Evolutionary conservation across 129 eudicot genomes (phyloP), one percentile per base, ranked within the genome.

Genomic region (Helianthus annuus): DNA sequence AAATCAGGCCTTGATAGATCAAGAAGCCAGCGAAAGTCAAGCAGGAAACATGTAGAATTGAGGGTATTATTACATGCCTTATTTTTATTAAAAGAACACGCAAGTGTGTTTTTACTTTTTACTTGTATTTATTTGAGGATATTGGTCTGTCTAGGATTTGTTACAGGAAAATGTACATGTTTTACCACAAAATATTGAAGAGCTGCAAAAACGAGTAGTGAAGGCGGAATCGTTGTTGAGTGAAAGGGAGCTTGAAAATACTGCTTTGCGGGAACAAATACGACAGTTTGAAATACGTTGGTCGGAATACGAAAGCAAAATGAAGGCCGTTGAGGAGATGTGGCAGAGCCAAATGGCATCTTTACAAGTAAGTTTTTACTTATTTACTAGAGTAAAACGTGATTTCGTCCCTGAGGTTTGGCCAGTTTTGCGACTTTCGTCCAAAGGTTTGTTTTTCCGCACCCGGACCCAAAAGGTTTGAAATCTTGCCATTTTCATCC

Each of bases 321-420:
- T 90, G 98, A 86, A 76, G 81, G 80, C 86, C 11, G 83, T 93
- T 76, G 98, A 93, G 85, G 92, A 87, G 49, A 82, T 62, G 80
- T 93, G 98, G 97, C 89, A 90, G 80, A 82, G 75, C 79, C 96
- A 93, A 77, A 85, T 88, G 82, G 70, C 81, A 80, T 74, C 97
- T 53, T 82, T 90, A 79, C 97, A 90, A 82, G 98, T 93, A 70
- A 89, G 95, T 82, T 73, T 39, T 39, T 0, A 39, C 45, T 48
- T 61, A 16, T 69, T 61, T 52, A 19, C 9, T 7, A 16, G 10
- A 39, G 1, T 39, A 27, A 2, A 27, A 27, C 1, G 32, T 2
- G 1, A 27, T 27, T 27, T 27, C 32, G 32, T 27, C 32, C 32
- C 2, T 27, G n/a, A n/a, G n/a, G n/a, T n/a, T n/a, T n/a, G n/a